Base-by-base conservation (phyloP, 2,329 filamentous ascomycete genomes). In the Colletotrichum sp. region DNA sequence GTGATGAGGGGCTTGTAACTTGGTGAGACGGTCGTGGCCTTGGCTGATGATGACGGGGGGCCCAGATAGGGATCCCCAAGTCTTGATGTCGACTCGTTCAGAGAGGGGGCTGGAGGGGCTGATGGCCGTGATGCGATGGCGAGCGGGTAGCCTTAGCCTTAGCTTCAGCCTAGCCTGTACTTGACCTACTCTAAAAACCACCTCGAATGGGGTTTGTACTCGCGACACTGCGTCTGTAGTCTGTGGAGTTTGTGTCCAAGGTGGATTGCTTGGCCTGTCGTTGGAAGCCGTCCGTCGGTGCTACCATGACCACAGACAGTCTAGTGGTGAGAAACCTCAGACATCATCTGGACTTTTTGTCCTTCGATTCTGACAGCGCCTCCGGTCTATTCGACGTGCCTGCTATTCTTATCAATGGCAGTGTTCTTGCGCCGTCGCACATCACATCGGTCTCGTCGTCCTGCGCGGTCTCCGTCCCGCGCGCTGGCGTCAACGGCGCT, bases 21-120 rank as follows among this genome's bases (percentile, higher is more conserved):
- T 62, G 26, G 69, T 73, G 73, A 75, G 73, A 75, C 73, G 69
- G 58, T 48, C 32, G 55, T 59, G 55, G 38, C 43, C 73, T 75
- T 73, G 73, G 73, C 69, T 73, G 73, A 73, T 73, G 69, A 75
- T 75, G 73, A 56, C 34, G 69, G 34, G 38, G 65, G 14, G 9
- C 5, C 66, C 32, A 36, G 34, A 63, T 32, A 65, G 55, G 71
- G 43, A 73, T 58, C 32, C 43, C 32, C 30, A 64, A 58, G 55
- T 52, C 56, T 43, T 52, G 34, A 34, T 56, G 66, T 30, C 36
- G 56, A 61, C 34, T 69, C 66, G 61, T 34, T 56, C 66, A 18
- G 55, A 63, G n/a, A 43, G 36, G 64, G 64, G 72, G 38, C 26
- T 69, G 67, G 67, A 69, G 67, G 67, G 67, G 67, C 67, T 61